These are phyloP conservation scores for Echria macrotheca DNA, from an alignment of 495 filamentous ascomycete species.

Conservation along the genomic window DNA sequence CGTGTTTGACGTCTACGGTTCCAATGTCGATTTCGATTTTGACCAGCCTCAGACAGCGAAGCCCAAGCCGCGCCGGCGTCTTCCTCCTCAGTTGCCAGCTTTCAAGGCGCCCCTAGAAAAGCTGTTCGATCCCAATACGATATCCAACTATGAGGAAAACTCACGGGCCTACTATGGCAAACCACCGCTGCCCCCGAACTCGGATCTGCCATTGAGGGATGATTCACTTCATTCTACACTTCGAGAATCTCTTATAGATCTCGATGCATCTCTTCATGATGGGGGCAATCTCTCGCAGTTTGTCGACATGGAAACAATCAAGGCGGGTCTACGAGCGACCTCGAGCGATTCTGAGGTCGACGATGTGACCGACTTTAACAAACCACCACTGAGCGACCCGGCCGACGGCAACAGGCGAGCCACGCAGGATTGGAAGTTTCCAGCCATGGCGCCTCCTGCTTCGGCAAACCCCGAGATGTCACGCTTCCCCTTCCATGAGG, in stretches of 20 bases:
- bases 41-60: conserved; percentile 36
- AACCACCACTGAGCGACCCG: conserved; percentile 46
- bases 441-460: conserved; percentile 43
- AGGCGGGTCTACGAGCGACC: conserved; percentile 34
- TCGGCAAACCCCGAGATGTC: conserved; percentile 48
- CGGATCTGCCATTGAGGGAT: conserved; percentile 51
- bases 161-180: conserved; percentile 46
- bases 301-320: conserved; percentile 56
- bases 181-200: conserved; percentile 30
- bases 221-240: conserved; percentile 46
- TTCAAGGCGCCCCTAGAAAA: conserved; percentile 49
- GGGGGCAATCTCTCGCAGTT: conserved; percentile 47
- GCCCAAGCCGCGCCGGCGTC: conserved; percentile 39
- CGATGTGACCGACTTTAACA: conserved; percentile 40
- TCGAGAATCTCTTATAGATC: conserved; percentile 53
- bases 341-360: conserved; percentile 40
- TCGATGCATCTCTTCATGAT: conserved; percentile 45
- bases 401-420: conserved; percentile 42
- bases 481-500: conserved; percentile 41
- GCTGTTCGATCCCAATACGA: conserved; percentile 53
- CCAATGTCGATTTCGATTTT: conserved; percentile 41
- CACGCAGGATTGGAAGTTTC: conserved; percentile 60
- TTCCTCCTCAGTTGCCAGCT: conserved; percentile 46
- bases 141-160: conserved; percentile 53
- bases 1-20: conserved; percentile 47